Evolutionary conservation across 2,329 filamentous ascomycete genomes (phyloP).

Genomic region (Colletotrichum endophyticum): DNA sequence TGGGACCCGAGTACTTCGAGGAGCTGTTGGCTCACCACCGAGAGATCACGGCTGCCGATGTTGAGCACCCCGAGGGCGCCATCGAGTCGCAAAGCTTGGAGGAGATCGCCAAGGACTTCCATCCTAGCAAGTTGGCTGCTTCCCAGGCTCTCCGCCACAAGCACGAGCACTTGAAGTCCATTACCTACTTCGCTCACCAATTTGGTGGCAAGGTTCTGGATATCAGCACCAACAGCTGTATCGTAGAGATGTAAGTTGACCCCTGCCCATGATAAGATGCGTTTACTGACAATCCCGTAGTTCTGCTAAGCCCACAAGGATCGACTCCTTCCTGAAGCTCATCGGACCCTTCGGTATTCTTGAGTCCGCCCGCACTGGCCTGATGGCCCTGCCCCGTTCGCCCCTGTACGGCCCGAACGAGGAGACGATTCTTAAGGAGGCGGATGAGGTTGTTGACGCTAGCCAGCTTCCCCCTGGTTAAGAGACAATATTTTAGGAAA

Average conservation of each 20-base stretch:
- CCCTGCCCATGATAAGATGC: neutral
- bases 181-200: conserved; percentile 96
- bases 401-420: conserved; percentile 80
- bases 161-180: conserved; percentile 94
- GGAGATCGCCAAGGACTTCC: conserved; percentile 72
- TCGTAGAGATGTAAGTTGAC: conserved; percentile 86
- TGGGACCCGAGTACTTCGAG: conserved; percentile 98
- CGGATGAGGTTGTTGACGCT: conserved; percentile 92
- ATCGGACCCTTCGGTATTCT: conserved; percentile 94
- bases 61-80: conserved; percentile 47
- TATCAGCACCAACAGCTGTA: conserved; percentile 98
- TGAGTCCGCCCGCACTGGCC: conserved; percentile 91
- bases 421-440: conserved; percentile 77
- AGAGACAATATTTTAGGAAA: conserved; percentile 26
- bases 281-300: conserved; percentile 46
- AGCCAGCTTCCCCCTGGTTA: conserved; percentile 93
- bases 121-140: conserved; percentile 83
- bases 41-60: conserved; percentile 69
- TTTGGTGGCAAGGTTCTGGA: conserved; percentile 98
- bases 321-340: conserved; percentile 97
- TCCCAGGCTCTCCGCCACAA: conserved; percentile 94
- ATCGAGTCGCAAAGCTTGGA: conserved; percentile 45
- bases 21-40: conserved; percentile 94
- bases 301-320: conserved; percentile 90
- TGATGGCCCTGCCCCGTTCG: conserved; percentile 96